These are phyloP conservation scores for Fusarium pseudograminearum DNA, from an alignment of 2,329 filamentous ascomycete genomes.

Conservation along the genomic window DNA sequence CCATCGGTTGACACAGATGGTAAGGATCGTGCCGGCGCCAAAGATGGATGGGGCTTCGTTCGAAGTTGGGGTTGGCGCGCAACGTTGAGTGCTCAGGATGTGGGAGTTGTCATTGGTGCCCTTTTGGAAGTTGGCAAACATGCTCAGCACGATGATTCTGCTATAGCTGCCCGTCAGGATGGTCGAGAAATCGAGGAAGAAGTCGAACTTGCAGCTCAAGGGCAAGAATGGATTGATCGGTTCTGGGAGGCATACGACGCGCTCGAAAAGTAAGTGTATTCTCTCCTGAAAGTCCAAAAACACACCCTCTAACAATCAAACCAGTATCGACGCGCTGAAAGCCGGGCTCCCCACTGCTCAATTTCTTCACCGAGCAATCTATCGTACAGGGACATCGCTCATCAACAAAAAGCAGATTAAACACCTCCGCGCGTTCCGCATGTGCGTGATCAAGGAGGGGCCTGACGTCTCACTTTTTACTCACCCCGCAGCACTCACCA, in stretches of 20 bases:
- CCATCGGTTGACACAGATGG: slow-evolving; percentile 80
- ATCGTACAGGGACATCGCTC: slow-evolving; percentile 89
- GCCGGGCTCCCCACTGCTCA: slow-evolving; percentile 84
- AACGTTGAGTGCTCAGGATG: slow-evolving; percentile 91
- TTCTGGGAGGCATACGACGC: slow-evolving; percentile 82
- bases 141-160: slow-evolving; percentile 52
- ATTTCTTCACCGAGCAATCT: slow-evolving; percentile 90
- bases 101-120: slow-evolving; percentile 91
- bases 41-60: slow-evolving; percentile 97
- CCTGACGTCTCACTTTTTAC: slow-evolving; percentile 92
- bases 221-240: slow-evolving; percentile 73
- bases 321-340: slow-evolving; percentile 80
- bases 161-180: slow-evolving; percentile 49
- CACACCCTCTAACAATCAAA: slow-evolving; percentile 7
- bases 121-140: slow-evolving; percentile 89
- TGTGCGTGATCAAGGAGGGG: slow-evolving; percentile 95
- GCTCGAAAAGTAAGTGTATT: slow-evolving; percentile 70
- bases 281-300: too few species aligned
- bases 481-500: slow-evolving; percentile 91
- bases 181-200: slow-evolving; percentile 60
- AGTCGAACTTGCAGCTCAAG: slow-evolving; percentile 63
- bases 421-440: slow-evolving; percentile 90
- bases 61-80: slow-evolving; percentile 98
- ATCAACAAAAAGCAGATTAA: slow-evolving; percentile 95
- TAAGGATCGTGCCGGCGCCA: slow-evolving; percentile 75